Conservation (phyloP, 352 stramenopile species). For the Globisporangium echinulatum region DNA sequence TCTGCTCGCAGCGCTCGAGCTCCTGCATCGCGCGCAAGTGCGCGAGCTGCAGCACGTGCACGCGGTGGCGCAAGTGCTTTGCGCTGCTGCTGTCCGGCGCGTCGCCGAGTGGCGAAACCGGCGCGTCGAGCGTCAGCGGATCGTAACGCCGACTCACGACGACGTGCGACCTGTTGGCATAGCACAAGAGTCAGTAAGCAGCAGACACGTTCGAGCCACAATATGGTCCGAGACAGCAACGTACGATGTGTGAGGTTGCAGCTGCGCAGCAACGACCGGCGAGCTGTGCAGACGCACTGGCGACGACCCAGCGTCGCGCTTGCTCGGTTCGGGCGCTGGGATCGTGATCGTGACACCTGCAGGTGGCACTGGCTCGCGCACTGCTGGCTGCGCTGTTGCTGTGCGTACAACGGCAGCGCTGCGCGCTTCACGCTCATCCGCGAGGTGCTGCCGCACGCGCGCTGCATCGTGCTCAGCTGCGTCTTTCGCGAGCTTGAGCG, state of each 20-base stretch:
- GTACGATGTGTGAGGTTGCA: background rate
- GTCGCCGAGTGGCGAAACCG: background rate
- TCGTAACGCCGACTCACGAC: slow-evolving; percentile 33
- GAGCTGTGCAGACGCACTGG: slow-evolving; percentile 31
- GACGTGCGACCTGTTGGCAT: slow-evolving; percentile 15
- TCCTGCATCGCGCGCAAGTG: slow-evolving; percentile 90
- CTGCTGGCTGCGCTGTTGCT: background rate
- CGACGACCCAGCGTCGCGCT: slow-evolving; percentile 58
- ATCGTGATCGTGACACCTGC: background rate
- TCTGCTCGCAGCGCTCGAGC: slow-evolving; percentile 89
- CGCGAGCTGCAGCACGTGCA: slow-evolving; percentile 86
- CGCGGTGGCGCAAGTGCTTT: slow-evolving; percentile 62
- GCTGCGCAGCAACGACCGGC: background rate
- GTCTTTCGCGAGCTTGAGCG: slow-evolving; percentile 74
- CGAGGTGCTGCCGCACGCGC: slow-evolving; percentile 52
- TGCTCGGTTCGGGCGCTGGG: slow-evolving; percentile 22
- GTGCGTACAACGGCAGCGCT: slow-evolving; percentile 24
- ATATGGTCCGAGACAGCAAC: background rate
- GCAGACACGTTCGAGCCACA: no score
- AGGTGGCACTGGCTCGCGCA: slow-evolving; percentile 10
- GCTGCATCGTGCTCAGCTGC: slow-evolving; percentile 55
- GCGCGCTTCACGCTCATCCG: slow-evolving; percentile 55
- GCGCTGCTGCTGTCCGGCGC: slow-evolving; percentile 25
- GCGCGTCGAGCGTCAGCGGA: slow-evolving; percentile 6
- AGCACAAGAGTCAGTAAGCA: background rate